Base-by-base conservation (phyloP, 352 stramenopile species). In the Globisporangium viniferum region DNA sequence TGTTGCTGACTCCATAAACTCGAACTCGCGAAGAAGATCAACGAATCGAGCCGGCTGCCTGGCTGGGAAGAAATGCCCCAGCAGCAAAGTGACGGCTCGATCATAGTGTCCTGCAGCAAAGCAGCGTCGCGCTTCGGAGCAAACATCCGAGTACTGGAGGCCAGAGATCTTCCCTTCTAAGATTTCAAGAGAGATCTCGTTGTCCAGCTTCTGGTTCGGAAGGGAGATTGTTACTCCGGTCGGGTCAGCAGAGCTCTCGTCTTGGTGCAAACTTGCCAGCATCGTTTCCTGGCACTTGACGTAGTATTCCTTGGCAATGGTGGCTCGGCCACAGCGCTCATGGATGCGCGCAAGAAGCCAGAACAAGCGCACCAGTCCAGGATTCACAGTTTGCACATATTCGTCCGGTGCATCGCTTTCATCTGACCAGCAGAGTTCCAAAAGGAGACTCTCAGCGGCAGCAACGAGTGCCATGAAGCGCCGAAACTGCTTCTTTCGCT, bases 1-100 rank as follows among this genome's bases (percentile, higher is more conserved):
- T 2, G 58, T n/a, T 9, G 63, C 57, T n/a, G 72, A 66, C 29
- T 78, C 70, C 5, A 72, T 73, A n/a, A 57, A 46, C 9, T 75
- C 66, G 66, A 89, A 90, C 27, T 92, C 84, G 2, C 82, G 72
- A 5, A 92, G 62, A 18, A 92, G 73, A 18, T 90, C 84, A 12
- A 70, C 64, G 27, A 92, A 72, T 2, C 84, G 80, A 8, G 79
- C 69, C 18, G 57, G 53, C 44, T 89, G 79, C 1, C 75, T 79
- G 22, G 64, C 63, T 15, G 84, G 80, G 39, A 91, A 91, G 39
- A 89, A 91, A 57, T 90, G 75, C 1, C 44, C 70, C 2, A 89
- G 59, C 24, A 91, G 51, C 58, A 76, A 51, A 0, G 68, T 73
- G 10, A 86, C 63, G 7, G 83, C 80, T 24, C 74, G 63, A 53